phyloP scores from a whole-genome alignment of 106 monocot genomes.

The Dendrobium nobile region DNA sequence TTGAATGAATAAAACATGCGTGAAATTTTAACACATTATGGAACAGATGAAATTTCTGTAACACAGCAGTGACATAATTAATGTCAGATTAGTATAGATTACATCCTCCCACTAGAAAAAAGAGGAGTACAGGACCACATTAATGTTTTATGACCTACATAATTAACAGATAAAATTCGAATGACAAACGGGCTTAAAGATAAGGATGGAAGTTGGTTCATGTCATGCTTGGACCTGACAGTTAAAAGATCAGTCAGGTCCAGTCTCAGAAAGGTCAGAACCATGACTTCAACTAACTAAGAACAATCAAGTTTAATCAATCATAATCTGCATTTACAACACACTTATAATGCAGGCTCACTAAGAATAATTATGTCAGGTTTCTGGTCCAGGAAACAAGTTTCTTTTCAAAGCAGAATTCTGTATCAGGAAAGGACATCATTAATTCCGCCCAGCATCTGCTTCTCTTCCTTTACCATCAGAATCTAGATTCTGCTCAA shows the following conservation, averaged over 20 bases:
- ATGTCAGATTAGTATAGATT: slow-evolving; percentile 7
- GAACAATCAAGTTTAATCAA: slow-evolving; percentile 32
- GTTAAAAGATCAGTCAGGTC: slow-evolving; percentile 68
- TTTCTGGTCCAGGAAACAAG: slow-evolving; percentile 10
- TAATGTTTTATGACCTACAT: slow-evolving; percentile 9
- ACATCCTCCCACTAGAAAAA: slow-evolving; percentile 8
- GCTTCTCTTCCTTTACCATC: slow-evolving; percentile 10
- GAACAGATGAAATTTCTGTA: slow-evolving; percentile 1
- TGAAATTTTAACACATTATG: background rate
- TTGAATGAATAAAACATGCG: background rate
- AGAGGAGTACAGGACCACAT: slow-evolving; percentile 14
- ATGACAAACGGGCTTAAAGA: slow-evolving; percentile 7
- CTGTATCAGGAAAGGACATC: slow-evolving; percentile 5
- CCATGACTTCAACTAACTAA: slow-evolving; percentile 27
- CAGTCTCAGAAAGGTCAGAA: slow-evolving; percentile 33
- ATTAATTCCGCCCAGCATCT: slow-evolving; percentile 13
- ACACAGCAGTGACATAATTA: background rate
- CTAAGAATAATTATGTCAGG: slow-evolving; percentile 19
- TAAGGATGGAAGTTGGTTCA: slow-evolving; percentile 8
- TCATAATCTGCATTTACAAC: slow-evolving; percentile 12
- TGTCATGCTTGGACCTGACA: slow-evolving; percentile 37
- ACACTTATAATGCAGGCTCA: slow-evolving; percentile 19
- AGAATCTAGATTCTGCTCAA: slow-evolving; percentile 18
- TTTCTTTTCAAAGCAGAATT: slow-evolving; percentile 11
- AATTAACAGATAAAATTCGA: slow-evolving; percentile 13